These are phyloP conservation scores for Parathielavia hyrcaniae DNA, from an alignment of 495 filamentous ascomycete species.

Conservation along the genomic window DNA sequence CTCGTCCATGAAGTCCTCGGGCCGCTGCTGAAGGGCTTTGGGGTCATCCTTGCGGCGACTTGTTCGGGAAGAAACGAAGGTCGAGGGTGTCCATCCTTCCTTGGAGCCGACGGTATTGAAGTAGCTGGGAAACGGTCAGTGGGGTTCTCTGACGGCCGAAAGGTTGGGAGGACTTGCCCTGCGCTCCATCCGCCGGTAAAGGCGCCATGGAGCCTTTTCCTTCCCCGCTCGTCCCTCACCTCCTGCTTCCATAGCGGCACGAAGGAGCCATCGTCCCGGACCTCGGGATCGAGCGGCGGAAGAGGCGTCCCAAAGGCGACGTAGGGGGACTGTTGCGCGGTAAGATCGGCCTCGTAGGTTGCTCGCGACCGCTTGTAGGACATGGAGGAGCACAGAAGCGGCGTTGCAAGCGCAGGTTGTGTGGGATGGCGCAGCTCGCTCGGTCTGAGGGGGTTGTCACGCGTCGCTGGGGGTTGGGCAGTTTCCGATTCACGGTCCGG, in stretches of 20 bases:
- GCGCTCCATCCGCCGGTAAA: slow-evolving; percentile 97
- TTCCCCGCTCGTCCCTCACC: slow-evolving; percentile 85
- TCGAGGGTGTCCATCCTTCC: slow-evolving; percentile 91
- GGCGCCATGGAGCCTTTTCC: slow-evolving; percentile 88
- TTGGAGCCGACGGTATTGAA: slow-evolving; percentile 98
- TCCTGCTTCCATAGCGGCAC: slow-evolving; percentile 96
- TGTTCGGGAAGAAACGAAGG: slow-evolving; percentile 83
- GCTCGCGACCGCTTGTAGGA: slow-evolving; percentile 73
- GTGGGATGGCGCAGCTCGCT: neutral
- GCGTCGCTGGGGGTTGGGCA: too few species aligned
- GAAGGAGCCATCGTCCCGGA: slow-evolving; percentile 88
- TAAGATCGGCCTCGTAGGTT: slow-evolving; percentile 69
- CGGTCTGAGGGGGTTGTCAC: too few species aligned
- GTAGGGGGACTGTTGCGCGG: slow-evolving; percentile 68
- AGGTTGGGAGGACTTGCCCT: slow-evolving; percentile 54
- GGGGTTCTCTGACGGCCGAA: neutral
- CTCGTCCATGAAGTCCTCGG: slow-evolving; percentile 97
- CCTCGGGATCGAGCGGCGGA: slow-evolving; percentile 68
- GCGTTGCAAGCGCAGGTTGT: neutral
- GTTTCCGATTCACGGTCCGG: too few species aligned
- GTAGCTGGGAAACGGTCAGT: slow-evolving; percentile 52
- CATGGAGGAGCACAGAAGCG: slow-evolving; percentile 43
- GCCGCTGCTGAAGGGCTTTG: slow-evolving; percentile 50
- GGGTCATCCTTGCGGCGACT: slow-evolving; percentile 65
- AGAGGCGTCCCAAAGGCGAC: slow-evolving; percentile 81